Conservation (phyloP, 495 filamentous ascomycete genomes). For the Annulohypoxylon stygium region DNA sequence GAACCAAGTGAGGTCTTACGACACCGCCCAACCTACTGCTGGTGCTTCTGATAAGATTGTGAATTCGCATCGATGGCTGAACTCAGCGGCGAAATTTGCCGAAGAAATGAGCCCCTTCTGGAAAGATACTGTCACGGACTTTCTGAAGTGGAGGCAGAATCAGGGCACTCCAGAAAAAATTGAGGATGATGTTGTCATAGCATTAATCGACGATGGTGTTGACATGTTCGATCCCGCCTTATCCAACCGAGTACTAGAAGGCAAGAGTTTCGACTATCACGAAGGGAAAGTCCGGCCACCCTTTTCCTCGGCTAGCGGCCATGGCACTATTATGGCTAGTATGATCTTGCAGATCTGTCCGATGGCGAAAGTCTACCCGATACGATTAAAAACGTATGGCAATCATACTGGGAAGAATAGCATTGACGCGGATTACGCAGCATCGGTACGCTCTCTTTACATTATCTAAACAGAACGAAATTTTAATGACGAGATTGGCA, state of each 20-base stretch:
- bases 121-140: conserved; percentile 3
- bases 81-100: conserved; percentile 2
- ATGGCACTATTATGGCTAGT: conserved; percentile 6
- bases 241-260: not conserved
- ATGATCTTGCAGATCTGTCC: conserved; percentile 13
- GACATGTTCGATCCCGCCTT: conserved; percentile 6
- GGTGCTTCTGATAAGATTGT: not conserved
- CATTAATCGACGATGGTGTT: conserved; percentile 10
- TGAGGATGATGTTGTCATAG: conserved; percentile 5
- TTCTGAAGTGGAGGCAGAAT: not conserved
- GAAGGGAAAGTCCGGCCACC: conserved; percentile 7
- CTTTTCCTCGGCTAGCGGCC: conserved; percentile 1
- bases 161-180: not conserved
- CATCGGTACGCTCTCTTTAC: not conserved
- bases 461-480: not conserved
- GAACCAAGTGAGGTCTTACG: not conserved
- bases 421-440: conserved; percentile 5
- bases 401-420: not conserved
- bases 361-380: conserved; percentile 14
- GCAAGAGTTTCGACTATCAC: conserved; percentile 14
- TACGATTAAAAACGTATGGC: conserved; percentile 4
- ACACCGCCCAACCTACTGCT: not conserved
- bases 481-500: not conserved
- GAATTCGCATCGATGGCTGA: conserved; percentile 12
- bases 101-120: conserved; percentile 9